These are phyloP conservation scores for Hydnomerulius pinastri DNA, from an alignment of 768 basidiomycete genomes.

Conservation along the genomic window DNA sequence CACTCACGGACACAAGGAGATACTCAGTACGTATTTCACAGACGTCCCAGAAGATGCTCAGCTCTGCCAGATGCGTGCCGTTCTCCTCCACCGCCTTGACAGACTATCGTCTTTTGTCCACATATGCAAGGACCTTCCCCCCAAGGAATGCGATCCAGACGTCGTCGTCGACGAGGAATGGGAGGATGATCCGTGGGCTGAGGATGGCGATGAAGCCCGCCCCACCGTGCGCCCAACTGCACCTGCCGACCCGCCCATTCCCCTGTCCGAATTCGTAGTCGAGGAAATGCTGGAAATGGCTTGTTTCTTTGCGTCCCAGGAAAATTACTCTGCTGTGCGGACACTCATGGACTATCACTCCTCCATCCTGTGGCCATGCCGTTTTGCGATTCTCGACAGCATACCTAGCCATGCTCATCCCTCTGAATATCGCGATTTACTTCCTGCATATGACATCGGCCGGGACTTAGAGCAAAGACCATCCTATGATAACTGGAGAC, in stretches of 20 bases:
- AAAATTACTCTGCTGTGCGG: conserved; percentile 57
- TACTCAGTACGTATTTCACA: conserved; percentile 55
- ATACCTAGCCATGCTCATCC: conserved; percentile 78
- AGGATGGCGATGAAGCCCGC: conserved; percentile 39
- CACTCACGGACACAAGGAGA: conserved; percentile 15
- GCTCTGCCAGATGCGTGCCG: conserved; percentile 61
- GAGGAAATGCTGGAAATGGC: conserved; percentile 60
- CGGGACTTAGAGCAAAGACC: conserved; percentile 44
- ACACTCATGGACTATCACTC: conserved; percentile 61
- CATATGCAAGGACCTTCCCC: conserved; percentile 48
- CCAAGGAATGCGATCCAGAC: conserved; percentile 25
- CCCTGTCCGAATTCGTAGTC: conserved; percentile 65
- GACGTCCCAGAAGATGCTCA: conserved; percentile 60
- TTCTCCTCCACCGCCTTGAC: conserved; percentile 71
- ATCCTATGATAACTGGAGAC: conserved; percentile 47
- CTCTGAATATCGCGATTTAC: conserved; percentile 55
- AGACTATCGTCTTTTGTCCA: conserved; percentile 72
- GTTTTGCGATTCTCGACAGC: conserved; percentile 66
- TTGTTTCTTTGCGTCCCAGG: conserved; percentile 63
- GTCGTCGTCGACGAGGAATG: conserved; percentile 47
- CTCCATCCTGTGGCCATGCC: conserved; percentile 62
- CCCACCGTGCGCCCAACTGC: conserved; percentile 22
- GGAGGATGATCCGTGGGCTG: conserved; percentile 67
- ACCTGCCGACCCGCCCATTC: conserved; percentile 42
- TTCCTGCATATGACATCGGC: conserved; percentile 60